phyloP scores from a whole-genome alignment of 148 eudicot genomes.

The Amaranthus palmeri region DNA sequence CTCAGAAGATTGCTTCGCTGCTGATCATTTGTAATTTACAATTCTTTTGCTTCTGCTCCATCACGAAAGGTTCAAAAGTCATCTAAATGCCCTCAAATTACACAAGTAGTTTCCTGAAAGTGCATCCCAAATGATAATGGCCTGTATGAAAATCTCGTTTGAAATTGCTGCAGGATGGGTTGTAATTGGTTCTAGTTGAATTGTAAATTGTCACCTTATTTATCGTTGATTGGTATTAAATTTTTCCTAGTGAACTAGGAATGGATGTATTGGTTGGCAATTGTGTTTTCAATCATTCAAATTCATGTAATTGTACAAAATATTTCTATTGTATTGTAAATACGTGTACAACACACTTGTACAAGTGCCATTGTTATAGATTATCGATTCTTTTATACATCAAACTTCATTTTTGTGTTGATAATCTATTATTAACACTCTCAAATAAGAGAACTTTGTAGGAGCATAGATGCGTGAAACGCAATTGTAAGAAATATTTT shows the following conservation, averaged over 20 bases:
- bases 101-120: background rate
- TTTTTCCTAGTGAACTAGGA: constrained; percentile 7
- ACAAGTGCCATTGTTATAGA: constrained; percentile 6
- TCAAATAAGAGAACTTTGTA: no score
- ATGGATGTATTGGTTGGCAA: background rate
- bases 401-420: background rate
- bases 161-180: background rate
- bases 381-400: background rate
- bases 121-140: constrained; percentile 8
- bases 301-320: constrained; percentile 17
- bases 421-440: no score
- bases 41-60: constrained; percentile 12
- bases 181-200: constrained; percentile 2
- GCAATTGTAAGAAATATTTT: no score
- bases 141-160: background rate
- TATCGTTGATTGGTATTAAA: background rate
- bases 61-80: background rate
- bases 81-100: background rate
- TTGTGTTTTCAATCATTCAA: constrained; percentile 11
- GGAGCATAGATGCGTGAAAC: no score
- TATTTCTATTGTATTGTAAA: constrained; percentile 13
- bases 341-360: constrained; percentile 2
- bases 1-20: constrained; percentile 96
- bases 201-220: background rate
- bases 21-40: no score